These are phyloP conservation scores for Aspergillus transmontanensis DNA, from an alignment of 2,329 filamentous ascomycete species.

Conservation along the genomic window DNA sequence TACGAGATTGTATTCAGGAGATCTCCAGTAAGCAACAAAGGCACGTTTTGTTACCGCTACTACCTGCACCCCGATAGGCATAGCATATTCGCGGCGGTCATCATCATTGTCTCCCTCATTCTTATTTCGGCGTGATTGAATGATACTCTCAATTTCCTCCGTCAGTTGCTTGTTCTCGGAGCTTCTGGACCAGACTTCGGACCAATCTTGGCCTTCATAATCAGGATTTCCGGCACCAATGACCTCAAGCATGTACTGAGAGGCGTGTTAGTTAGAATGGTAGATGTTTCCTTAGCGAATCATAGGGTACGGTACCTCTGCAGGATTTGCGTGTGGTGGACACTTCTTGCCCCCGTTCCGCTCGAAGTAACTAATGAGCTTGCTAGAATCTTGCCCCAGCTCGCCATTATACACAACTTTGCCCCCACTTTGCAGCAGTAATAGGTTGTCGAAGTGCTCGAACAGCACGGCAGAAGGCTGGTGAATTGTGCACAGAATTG, in stretches of 20 bases:
- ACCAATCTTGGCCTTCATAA: conserved; percentile 62
- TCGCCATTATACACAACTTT: conserved; percentile 85
- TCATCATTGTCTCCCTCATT: conserved; percentile 43
- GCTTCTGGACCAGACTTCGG: conserved; percentile 61
- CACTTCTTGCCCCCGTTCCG: conserved; percentile 64
- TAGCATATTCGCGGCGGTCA: conserved; percentile 65
- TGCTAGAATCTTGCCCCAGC: conserved; percentile 72
- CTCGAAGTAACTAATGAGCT: conserved; percentile 73
- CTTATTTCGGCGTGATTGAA: conserved; percentile 48
- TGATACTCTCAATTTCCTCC: conserved; percentile 57
- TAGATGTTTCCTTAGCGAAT: too few relatives aligned
- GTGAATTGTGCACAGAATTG: conserved; percentile 88
- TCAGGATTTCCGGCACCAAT: conserved; percentile 66
- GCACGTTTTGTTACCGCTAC: conserved; percentile 57
- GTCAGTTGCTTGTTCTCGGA: conserved; percentile 50
- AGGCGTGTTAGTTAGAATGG: background rate
- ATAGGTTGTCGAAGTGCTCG: conserved; percentile 81
- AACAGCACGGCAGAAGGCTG: conserved; percentile 86
- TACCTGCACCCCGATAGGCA: conserved; percentile 59
- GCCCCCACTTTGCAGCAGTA: conserved; percentile 77
- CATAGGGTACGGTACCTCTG: conserved; percentile 51
- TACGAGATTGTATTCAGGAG: conserved; percentile 59
- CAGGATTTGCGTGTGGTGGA: conserved; percentile 66
- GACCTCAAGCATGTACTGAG: conserved; percentile 77
- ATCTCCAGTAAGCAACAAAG: conserved; percentile 67